Evolutionary conservation across 352 stramenopile genomes (phyloP), one percentile per base, ranked within the genome.

Genomic region (Pythium rhizo-oryzae): DNA sequence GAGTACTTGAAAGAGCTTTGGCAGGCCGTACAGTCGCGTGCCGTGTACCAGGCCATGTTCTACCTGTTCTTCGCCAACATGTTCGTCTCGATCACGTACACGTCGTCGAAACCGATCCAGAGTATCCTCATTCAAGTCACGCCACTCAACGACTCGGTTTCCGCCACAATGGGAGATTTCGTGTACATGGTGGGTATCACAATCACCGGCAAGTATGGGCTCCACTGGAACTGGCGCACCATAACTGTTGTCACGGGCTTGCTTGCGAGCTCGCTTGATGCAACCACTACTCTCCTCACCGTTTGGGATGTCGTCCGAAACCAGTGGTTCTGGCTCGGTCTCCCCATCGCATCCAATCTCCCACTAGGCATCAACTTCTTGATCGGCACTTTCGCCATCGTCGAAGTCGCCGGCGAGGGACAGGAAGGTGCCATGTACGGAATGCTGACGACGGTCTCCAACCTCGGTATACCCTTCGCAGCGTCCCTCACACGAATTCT

Each of bases 41-140:
- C 71, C 7, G 65, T 85, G 41, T 87, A 81, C 67, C 80, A 87
- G 49, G 44, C 84, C 19, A 70, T 81, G 37, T 69, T 73, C 25
- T 84, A 78, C 64, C 47, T 67, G 8, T 85, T 84, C 54, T 79
- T 85, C 65, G 67, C 50, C 51, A 67, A 64, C 41, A 56, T 84
- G 16, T 81, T 87, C 28, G 57, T 62, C 0, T 61, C 54, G 46
- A 72, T 87, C 57, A 67, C 66, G 57, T 75, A 59, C 58, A 81
- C 70, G 4, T 66, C 72, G 7, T 49, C 37, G 8, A 71, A 46
- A 18, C 75, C 70, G 0, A 65, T 87, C 1, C 66, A 80, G 56
- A 53, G 39, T 25, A 70, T 70, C 57, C 62, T 72, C 30, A 68
- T 72, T 18, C 53, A 74, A 1, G 79, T 83, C n/a, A 66, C 67